Base-by-base conservation (phyloP, 2,329 filamentous ascomycete genomes). In the Claviceps paspali region DNA sequence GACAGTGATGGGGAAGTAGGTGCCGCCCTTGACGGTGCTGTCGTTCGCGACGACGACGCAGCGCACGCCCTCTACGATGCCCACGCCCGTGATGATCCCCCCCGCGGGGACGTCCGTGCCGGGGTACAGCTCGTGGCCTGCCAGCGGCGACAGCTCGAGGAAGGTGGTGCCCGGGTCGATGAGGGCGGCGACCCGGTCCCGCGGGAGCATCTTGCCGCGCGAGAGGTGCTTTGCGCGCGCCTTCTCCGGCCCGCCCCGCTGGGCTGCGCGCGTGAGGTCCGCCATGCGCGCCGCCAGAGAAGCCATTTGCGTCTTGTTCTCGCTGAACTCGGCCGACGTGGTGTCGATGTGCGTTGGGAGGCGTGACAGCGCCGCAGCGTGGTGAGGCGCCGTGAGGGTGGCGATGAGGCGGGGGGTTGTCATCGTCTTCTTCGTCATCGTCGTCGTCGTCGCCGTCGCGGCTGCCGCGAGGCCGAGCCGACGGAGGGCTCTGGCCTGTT, bases 41-140 rank as follows among this genome's bases (percentile, higher is more conserved):
- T 95, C 88, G 55, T 96, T 95, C 40, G 86, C 87, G 35, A 95
- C 82, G 49, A 96, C 82, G 63, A 95, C 80, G 57, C 88, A 96
- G 29, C 78, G 80, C 19, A 94, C 85, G 11, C 88, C 88, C 54
- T 91, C 82, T 19, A 98, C 82, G 2, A 82, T 80, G 3, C 88
- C 88, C 36, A 96, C 76, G 1, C 88, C 91, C 0, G 91, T 92
- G 41, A 98, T 85, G 47, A 98, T 91, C 6, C 86, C 88, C 19
- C 81, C 91, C 0, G 84, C 80, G 0, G 88, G 84, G 2, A 95
- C 81, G 12, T 94, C 83, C 40, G 88, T 86, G 39, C 81, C 84
- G 0, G 78, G 73, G 52, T 96, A 96, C 36, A 95, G 67, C 41
- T 82, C 78, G 53, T 94, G 72, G 12, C 83, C 88, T 0, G 88